Conservation (phyloP, 805 yeast species). For the Candida ortonii region DNA sequence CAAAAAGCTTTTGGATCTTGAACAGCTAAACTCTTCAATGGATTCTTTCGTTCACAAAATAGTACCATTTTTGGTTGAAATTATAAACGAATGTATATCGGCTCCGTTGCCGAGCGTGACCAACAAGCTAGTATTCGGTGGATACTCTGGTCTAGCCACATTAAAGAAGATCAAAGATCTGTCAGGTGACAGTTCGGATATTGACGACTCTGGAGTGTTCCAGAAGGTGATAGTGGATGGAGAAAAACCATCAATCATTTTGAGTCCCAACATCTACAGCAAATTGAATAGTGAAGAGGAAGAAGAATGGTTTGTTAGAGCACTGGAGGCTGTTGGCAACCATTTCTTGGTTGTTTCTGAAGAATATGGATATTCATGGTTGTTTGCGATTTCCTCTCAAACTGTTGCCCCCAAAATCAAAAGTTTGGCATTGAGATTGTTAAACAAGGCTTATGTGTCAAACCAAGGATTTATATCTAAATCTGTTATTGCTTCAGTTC, state of each 20-base stretch:
- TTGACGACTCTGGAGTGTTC: slow-evolving; percentile 31
- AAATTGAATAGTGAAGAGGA: slow-evolving; percentile 47
- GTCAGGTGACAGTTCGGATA: slow-evolving; percentile 7
- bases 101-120: slow-evolving; percentile 55
- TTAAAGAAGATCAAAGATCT: slow-evolving; percentile 20
- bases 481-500: slow-evolving; percentile 43
- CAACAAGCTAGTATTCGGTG: slow-evolving; percentile 50
- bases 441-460: slow-evolving; percentile 32
- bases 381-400: slow-evolving; percentile 46
- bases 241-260: slow-evolving; percentile 48
- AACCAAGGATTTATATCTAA: slow-evolving; percentile 41
- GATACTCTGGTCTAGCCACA: slow-evolving; percentile 44
- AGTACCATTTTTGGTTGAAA: slow-evolving; percentile 26
- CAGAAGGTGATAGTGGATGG: slow-evolving; percentile 36
- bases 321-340: slow-evolving; percentile 37
- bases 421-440: slow-evolving; percentile 31
- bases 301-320: slow-evolving; percentile 49
- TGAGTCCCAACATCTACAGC: slow-evolving; percentile 46
- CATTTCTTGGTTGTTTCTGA: slow-evolving; percentile 14
- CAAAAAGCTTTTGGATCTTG: slow-evolving; percentile 21
- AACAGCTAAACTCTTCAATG: slow-evolving; percentile 14
- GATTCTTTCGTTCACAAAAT: slow-evolving; percentile 15
- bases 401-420: slow-evolving; percentile 36
- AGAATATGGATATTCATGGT: slow-evolving; percentile 45
- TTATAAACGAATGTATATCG: slow-evolving; percentile 43